Evolutionary conservation across 768 basidiomycete genomes (phyloP).

Genomic region (Podaxis sp.): DNA sequence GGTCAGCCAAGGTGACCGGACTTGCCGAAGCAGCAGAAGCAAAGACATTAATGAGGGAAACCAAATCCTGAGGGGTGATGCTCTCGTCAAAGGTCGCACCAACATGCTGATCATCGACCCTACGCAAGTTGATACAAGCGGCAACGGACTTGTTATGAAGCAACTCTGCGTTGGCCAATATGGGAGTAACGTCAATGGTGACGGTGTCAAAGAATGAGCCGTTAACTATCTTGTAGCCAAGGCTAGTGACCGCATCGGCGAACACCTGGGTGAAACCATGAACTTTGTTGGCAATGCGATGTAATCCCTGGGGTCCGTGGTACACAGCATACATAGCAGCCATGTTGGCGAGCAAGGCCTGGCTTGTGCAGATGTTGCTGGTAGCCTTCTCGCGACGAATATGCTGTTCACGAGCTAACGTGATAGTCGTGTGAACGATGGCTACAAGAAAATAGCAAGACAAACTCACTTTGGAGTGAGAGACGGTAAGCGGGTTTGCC

Average conservation of each 20-base stretch:
- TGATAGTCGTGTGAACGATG: background rate
- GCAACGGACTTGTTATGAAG: constrained; percentile 69
- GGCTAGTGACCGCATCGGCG: constrained; percentile 57
- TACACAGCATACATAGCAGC: constrained; percentile 98
- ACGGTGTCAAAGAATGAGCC: constrained; percentile 89
- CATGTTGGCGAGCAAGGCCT: constrained; percentile 98
- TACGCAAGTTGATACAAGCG: constrained; percentile 81
- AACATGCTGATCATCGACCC: constrained; percentile 68
- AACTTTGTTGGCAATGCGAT: constrained; percentile 86
- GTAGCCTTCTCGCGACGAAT: constrained; percentile 98
- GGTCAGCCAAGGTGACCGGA: constrained; percentile 42
- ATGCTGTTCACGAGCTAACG: constrained; percentile 88
- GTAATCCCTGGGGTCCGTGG: constrained; percentile 87
- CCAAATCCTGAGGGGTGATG: constrained; percentile 70
- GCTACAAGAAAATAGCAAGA: background rate
- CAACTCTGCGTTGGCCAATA: constrained; percentile 50
- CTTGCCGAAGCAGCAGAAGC: constrained; percentile 57
- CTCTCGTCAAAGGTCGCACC: constrained; percentile 95
- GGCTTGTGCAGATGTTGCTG: constrained; percentile 97
- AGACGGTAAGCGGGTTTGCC: constrained; percentile 90
- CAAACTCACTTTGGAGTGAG: constrained; percentile 83
- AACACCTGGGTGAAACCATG: constrained; percentile 84
- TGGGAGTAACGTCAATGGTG: constrained; percentile 68
- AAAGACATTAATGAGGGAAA: constrained; percentile 81
- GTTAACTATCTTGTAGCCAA: constrained; percentile 76